Base-by-base conservation (phyloP, 2,329 filamentous ascomycete genomes). In the Paecilomyces fulvus region DNA sequence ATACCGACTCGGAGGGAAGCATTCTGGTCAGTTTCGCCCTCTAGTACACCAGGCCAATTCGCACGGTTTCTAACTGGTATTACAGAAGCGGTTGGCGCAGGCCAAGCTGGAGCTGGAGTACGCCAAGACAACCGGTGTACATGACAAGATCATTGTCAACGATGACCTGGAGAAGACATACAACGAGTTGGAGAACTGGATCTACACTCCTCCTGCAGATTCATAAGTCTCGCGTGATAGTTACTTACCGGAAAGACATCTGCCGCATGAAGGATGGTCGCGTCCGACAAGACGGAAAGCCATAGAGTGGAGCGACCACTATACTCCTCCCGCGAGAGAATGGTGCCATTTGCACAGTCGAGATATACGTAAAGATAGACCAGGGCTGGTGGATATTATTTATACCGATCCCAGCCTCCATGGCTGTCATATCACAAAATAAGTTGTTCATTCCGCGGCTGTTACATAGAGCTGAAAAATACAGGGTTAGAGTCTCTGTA, bases 101-200 rank as follows among this genome's bases (percentile, higher is more conserved):
- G 90, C 90, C 2, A 80, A 81, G 71, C 79, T 83, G 51, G 90
- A 95, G 77, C 79, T 95, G 59, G 87, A 86, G 60, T 94, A 83
- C 69, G 79, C 87, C 48, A 81, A 85, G 73, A 82, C 80, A 1
- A 82, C 83, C 0, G 87, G 86, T 17, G 83, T 83, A 9, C 82
- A 86, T 69, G 85, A 88, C 65, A 77, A 81, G 67, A 79, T 84
- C 59, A 79, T 88, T 57, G 78, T 87, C 49, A 88, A 88, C 66
- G 83, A 87, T 67, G 80, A 85, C 63, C 65, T 86, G 56, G 82
- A 85, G 59, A 78, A 71, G 62, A 79, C 82, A 1, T 84, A 81
- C 69, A 59, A 59, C 54, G 79, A 82, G 62, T 71, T 83, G 64
- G 83, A 78, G 61, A 73, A 59, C 25, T 59, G 55, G 55, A 33